Percentiles rank a stretch among this genome's conserved stretches.
phyloP scores from a whole-genome alignment of 805 yeast genomes.

The Kuraishia ogatae region DNA sequence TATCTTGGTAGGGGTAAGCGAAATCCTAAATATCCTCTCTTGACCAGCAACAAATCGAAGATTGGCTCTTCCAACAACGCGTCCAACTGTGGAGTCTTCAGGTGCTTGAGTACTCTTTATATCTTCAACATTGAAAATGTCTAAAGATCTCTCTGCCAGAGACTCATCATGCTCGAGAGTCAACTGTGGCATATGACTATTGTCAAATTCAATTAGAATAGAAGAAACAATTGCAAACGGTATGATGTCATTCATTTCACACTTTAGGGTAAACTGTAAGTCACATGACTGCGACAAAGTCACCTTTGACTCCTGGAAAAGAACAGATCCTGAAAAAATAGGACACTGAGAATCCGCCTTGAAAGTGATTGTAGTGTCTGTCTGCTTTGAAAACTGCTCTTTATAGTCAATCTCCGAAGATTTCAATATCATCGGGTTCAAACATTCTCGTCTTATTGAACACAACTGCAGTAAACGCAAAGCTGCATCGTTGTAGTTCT shows the following conservation, averaged over 20 bases:
- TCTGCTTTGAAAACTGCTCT: background rate
- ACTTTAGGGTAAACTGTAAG: constrained; percentile 24
- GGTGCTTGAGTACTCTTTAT: background rate
- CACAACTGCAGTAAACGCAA: constrained; percentile 24
- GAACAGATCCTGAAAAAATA: constrained; percentile 11
- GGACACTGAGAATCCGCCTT: constrained; percentile 10
- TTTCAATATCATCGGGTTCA: background rate
- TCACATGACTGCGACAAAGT: constrained; percentile 13
- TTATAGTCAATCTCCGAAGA: background rate
- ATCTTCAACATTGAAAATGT: background rate
- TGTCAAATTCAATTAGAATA: background rate
- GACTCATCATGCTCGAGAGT: background rate
- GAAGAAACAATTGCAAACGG: background rate
- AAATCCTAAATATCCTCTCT: constrained; percentile 12
- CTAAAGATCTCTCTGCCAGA: background rate
- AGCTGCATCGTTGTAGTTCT: constrained; percentile 23
- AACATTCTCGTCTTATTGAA: constrained; percentile 11
- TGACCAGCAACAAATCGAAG: constrained; percentile 9
- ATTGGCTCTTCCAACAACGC: constrained; percentile 8
- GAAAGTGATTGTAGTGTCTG: background rate
- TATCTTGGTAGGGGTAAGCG: constrained; percentile 11
- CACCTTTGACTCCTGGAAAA: constrained; percentile 9
- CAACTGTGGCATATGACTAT: background rate
- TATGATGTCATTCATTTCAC: constrained; percentile 15
- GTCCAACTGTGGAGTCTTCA: background rate